Evolutionary conservation across 768 basidiomycete genomes (phyloP).

Genomic region (Paxillus involutus): DNA sequence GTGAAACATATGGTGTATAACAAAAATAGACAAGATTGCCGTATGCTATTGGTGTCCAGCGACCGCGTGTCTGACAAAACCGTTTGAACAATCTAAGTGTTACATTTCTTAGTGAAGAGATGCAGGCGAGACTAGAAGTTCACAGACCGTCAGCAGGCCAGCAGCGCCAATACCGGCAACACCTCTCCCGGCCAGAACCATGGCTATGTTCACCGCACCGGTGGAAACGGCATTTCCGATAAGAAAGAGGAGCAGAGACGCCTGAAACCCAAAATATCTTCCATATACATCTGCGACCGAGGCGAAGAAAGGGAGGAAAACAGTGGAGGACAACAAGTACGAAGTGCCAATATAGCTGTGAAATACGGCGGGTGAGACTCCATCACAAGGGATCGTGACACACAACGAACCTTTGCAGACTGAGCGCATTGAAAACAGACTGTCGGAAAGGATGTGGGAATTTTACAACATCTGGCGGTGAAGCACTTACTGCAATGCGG

Average conservation of each 20-base stretch:
- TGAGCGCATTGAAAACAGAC: conserved; percentile 1
- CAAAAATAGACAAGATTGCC: conserved; percentile 40
- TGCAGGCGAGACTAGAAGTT: no score
- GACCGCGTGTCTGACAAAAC: conserved; percentile 44
- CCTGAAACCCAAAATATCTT: conserved; percentile 37
- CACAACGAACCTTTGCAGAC: not conserved
- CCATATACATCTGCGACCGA: conserved; percentile 43
- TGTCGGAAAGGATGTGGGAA: not conserved
- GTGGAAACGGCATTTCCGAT: conserved; percentile 43
- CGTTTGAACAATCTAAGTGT: conserved; percentile 38
- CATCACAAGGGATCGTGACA: not conserved
- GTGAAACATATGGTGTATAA: conserved; percentile 44
- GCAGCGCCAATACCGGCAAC: conserved; percentile 40
- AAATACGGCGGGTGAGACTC: not conserved
- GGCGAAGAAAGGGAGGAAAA: conserved; percentile 43
- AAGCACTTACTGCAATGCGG: conserved; percentile 38
- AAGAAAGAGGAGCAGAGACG: conserved; percentile 36
- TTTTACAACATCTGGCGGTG: no score
- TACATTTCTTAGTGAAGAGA: no score
- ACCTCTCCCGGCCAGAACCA: conserved; percentile 40
- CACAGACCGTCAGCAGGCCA: conserved; percentile 27
- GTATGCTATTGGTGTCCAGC: conserved; percentile 42
- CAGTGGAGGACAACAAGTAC: conserved; percentile 43
- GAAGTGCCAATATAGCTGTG: conserved; percentile 41
- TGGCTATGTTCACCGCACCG: conserved; percentile 37